phyloP scores from a whole-genome alignment of 257 asterid genomes.

The Plectranthus barbatus region DNA sequence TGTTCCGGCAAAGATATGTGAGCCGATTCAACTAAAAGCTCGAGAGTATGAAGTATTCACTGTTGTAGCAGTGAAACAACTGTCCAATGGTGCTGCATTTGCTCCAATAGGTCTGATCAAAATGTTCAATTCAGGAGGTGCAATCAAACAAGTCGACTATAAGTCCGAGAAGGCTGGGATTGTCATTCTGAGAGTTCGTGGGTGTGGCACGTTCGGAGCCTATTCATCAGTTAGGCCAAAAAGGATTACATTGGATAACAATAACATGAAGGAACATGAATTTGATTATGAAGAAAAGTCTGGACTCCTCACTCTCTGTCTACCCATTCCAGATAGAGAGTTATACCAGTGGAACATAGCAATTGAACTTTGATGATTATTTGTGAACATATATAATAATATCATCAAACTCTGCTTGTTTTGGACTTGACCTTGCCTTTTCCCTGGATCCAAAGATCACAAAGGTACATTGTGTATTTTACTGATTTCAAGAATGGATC shows the following conservation, averaged over 20 bases:
- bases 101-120: constrained; percentile 70
- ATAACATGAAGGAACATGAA: constrained; percentile 19
- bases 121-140: constrained; percentile 90
- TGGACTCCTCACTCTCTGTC: constrained; percentile 32
- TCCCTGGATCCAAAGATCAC: background rate
- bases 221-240: constrained; percentile 55
- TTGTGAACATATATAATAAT: too few species aligned
- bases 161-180: constrained; percentile 29
- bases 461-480: background rate
- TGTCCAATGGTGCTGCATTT: constrained; percentile 44
- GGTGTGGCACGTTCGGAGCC: constrained; percentile 64
- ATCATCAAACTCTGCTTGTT: too few species aligned
- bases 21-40: constrained; percentile 43
- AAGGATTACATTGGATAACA: constrained; percentile 25
- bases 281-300: constrained; percentile 38
- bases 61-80: constrained; percentile 39
- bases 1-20: constrained; percentile 32
- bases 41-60: constrained; percentile 63
- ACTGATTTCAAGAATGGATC: constrained; percentile 15
- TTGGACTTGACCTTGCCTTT: background rate
- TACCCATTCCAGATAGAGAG: constrained; percentile 40
- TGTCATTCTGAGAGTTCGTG: constrained; percentile 35
- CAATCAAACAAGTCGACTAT: constrained; percentile 43
- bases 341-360: constrained; percentile 42
- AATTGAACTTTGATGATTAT: constrained; percentile 16